Evolutionary conservation across 2,329 filamentous ascomycete species (phyloP).

Genomic region (Xylariaceae sp.): DNA sequence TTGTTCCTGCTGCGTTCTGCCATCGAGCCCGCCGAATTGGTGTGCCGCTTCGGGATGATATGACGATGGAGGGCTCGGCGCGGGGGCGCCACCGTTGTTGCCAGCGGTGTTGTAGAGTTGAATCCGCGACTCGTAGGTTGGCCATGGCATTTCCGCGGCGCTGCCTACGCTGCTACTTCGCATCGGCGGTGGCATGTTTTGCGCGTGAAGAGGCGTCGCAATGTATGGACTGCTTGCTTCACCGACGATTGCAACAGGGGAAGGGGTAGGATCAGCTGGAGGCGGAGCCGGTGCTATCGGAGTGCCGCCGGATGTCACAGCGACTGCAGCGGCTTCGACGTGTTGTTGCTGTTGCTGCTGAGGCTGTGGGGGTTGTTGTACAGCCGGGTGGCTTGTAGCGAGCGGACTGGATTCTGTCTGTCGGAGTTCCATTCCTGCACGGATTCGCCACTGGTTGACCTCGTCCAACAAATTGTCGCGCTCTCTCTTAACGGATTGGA

Average conservation of each 20-base stretch:
- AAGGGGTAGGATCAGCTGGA: slow-evolving; percentile 5
- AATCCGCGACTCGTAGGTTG: slow-evolving; percentile 13
- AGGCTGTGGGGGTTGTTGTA: slow-evolving; percentile 4
- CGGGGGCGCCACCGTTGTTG: no score
- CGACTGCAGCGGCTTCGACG: no score
- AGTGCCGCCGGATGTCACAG: no score
- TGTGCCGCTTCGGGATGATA: no score
- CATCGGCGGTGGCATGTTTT: slow-evolving; percentile 2
- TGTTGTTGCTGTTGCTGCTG: slow-evolving; percentile 8
- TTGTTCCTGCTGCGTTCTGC: no score
- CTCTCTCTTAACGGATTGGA: slow-evolving; percentile 15
- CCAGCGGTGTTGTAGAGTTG: no score
- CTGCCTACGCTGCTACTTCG: slow-evolving; percentile 6
- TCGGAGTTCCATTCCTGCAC: slow-evolving; percentile 21
- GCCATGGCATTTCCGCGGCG: slow-evolving; percentile 11
- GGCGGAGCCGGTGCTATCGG: slow-evolving; percentile 7
- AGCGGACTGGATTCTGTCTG: no score
- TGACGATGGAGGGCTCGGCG: no score
- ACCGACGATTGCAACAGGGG: slow-evolving; percentile 9
- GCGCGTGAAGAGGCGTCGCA: slow-evolving; percentile 9
- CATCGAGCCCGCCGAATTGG: no score
- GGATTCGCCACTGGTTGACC: slow-evolving; percentile 21
- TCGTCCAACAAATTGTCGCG: slow-evolving; percentile 21
- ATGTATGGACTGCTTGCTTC: slow-evolving; percentile 10
- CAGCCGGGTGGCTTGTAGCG: slow-evolving; percentile 1